Evolutionary conservation across 495 filamentous ascomycete species (phyloP).

Genomic region (Rusavskia elegans): DNA sequence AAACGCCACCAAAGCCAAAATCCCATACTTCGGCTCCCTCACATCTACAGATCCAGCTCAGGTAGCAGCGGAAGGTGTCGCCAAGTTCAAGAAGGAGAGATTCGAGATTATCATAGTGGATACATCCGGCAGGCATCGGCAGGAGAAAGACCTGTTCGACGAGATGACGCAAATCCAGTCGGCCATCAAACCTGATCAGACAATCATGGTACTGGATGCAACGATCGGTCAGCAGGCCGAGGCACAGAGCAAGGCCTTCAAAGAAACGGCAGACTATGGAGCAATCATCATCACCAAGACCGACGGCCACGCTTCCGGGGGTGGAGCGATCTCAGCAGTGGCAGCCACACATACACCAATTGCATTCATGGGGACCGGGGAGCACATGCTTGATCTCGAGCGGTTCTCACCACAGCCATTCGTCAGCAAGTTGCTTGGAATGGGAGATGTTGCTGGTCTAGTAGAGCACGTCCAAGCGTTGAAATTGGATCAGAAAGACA

Average conservation of each 20-base stretch:
- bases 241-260: constrained; percentile 88
- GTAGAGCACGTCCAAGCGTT: constrained; percentile 96
- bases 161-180: constrained; percentile 97
- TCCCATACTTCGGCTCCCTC: constrained; percentile 91
- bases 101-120: constrained; percentile 99
- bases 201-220: constrained; percentile 93
- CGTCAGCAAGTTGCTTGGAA: constrained; percentile 78
- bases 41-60: constrained; percentile 92
- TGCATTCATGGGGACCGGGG: constrained; percentile 92
- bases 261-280: constrained; percentile 92
- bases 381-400: constrained; percentile 92
- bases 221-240: constrained; percentile 94
- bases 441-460: constrained; percentile 91
- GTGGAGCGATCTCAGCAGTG: constrained; percentile 96
- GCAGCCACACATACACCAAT: constrained; percentile 94
- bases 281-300: constrained; percentile 99
- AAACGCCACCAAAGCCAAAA: constrained; percentile 96
- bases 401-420: constrained; percentile 83
- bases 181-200: constrained; percentile 88
- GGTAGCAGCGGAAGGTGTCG: constrained; percentile 85
- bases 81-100: constrained; percentile 96
- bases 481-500: constrained; percentile 94
- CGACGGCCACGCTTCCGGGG: constrained; percentile 85
- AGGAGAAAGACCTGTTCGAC: constrained; percentile 87
- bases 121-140: constrained; percentile 83